A percentile compares a stretch with the other conserved stretches of the same genome.
phyloP scores from a whole-genome alignment of 2,329 filamentous ascomycete genomes.

The Alternaria brassicae region DNA sequence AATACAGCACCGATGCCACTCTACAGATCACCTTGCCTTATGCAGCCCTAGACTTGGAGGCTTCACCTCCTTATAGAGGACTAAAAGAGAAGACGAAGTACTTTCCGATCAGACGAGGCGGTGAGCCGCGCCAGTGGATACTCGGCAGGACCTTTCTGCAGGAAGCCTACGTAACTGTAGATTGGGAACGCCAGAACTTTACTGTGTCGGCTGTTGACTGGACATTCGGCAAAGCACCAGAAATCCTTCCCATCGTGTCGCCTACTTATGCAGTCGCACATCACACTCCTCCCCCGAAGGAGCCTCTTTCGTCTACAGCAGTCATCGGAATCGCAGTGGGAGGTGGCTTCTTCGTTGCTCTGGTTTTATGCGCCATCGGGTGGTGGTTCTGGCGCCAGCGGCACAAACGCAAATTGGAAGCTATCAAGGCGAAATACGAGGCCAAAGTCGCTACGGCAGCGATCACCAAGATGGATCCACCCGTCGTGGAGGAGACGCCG shows the following conservation, averaged over 20 bases:
- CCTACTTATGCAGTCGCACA: constrained; percentile 29
- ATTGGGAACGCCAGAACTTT: constrained; percentile 58
- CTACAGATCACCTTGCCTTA: constrained; percentile 59
- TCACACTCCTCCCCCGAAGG: background rate
- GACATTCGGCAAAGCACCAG: constrained; percentile 32
- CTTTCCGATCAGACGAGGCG: constrained; percentile 68
- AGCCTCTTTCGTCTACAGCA: constrained; percentile 39
- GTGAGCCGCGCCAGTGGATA: constrained; percentile 63
- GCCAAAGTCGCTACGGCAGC: constrained; percentile 30
- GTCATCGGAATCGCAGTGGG: constrained; percentile 57
- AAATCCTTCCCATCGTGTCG: constrained; percentile 46
- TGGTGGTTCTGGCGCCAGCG: constrained; percentile 47
- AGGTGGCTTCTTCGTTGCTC: constrained; percentile 42
- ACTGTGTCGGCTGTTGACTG: constrained; percentile 53
- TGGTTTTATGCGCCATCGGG: constrained; percentile 39
- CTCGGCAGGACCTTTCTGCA: constrained; percentile 74
- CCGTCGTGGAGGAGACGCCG: constrained; percentile 32
- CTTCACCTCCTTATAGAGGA: constrained; percentile 59
- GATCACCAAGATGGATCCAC: constrained; percentile 28
- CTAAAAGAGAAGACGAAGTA: constrained; percentile 68
- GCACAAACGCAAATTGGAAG: constrained; percentile 28
- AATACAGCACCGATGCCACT: constrained; percentile 41
- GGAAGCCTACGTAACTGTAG: constrained; percentile 64
- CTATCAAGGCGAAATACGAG: constrained; percentile 35
- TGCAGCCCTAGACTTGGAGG: constrained; percentile 57